These are phyloP conservation scores for Aspergillus neotritici DNA, from an alignment of 2,329 filamentous ascomycete genomes.

Conservation along the genomic window DNA sequence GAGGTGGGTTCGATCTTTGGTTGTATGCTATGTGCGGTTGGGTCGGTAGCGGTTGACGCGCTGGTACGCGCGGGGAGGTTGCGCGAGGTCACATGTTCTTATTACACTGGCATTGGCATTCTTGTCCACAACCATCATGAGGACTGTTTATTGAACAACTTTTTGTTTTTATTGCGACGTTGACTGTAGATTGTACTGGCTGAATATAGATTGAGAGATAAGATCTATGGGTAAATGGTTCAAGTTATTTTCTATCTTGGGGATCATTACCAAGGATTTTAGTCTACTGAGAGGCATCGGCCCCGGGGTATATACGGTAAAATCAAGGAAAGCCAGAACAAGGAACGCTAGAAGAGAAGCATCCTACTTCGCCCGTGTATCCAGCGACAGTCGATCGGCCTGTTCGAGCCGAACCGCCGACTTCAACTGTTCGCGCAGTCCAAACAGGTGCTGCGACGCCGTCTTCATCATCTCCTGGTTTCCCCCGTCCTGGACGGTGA, in stretches of 20 bases:
- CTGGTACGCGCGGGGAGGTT: conserved; percentile 20
- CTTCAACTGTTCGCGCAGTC: conserved; percentile 51
- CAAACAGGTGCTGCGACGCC: conserved; percentile 51
- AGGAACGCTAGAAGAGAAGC: conserved; percentile 6
- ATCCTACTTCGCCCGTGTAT: conserved; percentile 53
- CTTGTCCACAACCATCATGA: too few species aligned
- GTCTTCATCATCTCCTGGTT: conserved; percentile 50
- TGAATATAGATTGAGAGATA: background rate
- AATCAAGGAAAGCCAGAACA: conserved; percentile 3
- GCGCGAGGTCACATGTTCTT: conserved; percentile 37
- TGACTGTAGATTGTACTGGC: too few species aligned
- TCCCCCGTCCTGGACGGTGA: conserved; percentile 52
- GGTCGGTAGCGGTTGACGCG: conserved; percentile 17
- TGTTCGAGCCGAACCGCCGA: conserved; percentile 51
- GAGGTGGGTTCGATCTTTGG: background rate
- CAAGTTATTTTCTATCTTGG: background rate
- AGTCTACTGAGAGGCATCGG: conserved; percentile 11
- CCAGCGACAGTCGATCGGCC: conserved; percentile 54
- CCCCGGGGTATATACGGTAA: conserved; percentile 17
- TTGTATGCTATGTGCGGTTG: background rate
- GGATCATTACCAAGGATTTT: too few species aligned
- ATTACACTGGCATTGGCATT: background rate
- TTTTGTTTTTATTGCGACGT: conserved; percentile 2
- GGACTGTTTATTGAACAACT: background rate
- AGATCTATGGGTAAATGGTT: background rate